Evolutionary conservation across 495 filamentous ascomycete genomes (phyloP).

Genomic region (Neurospora sp.): DNA sequence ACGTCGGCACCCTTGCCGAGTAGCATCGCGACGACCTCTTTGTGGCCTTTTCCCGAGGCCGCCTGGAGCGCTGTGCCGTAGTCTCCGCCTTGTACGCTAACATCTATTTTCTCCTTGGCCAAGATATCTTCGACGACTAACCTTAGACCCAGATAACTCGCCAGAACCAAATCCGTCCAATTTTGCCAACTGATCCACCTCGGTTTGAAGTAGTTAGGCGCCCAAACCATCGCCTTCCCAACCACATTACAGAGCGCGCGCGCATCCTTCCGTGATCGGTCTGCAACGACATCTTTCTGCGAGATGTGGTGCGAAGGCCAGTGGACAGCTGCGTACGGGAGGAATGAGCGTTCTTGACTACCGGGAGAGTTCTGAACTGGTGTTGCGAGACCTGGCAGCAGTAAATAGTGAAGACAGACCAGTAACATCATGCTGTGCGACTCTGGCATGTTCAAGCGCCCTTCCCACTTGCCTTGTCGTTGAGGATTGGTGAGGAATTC

Average conservation of each 20-base stretch:
- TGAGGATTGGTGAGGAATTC: slow-evolving; percentile 24
- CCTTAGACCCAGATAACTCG: slow-evolving; percentile 5
- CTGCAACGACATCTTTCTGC: background rate
- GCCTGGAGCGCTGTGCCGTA: too few relatives aligned
- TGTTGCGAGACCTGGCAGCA: slow-evolving; percentile 3
- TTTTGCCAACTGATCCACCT: background rate
- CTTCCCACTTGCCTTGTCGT: slow-evolving; percentile 8
- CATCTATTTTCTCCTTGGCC: background rate
- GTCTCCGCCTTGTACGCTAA: too few relatives aligned
- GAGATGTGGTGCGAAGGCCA: slow-evolving; percentile 12
- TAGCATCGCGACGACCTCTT: too few relatives aligned
- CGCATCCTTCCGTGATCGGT: background rate
- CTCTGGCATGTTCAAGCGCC: slow-evolving; percentile 1
- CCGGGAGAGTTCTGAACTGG: background rate
- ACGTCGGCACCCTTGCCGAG: slow-evolving; percentile 7
- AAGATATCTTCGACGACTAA: slow-evolving; percentile 1
- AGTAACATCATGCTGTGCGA: slow-evolving; percentile 9
- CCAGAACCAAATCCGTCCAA: slow-evolving; percentile 1
- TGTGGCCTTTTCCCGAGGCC: too few relatives aligned
- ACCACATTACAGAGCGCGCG: background rate
- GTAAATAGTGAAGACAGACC: slow-evolving; percentile 10
- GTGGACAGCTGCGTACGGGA: slow-evolving; percentile 11
- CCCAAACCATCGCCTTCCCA: background rate
- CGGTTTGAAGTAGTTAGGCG: background rate
- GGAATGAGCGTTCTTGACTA: slow-evolving; percentile 2